Evolutionary conservation across 805 yeast species (phyloP), one percentile per base, ranked within the genome.

Genomic region (Cyberlindnera nakhonratchasimensis): DNA sequence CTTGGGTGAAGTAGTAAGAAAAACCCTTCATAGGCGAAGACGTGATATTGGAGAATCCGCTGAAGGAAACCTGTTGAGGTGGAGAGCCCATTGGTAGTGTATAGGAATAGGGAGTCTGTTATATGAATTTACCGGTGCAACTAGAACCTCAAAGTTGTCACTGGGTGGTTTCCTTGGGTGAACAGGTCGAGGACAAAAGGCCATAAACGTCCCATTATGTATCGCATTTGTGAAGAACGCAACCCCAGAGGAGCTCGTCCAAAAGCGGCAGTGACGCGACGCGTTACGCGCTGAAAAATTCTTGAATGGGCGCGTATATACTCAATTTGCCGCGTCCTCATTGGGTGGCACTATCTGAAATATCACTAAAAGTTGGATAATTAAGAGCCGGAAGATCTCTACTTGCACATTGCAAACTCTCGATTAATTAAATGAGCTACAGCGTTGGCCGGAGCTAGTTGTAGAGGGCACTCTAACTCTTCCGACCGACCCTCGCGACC

Each of bases 1-100:
- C 46, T 26, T 38, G 39, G 28, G 34, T 21, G 29, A 48, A 48
- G 48, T 48, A 48, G 47, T 42, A 48, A 18, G 32, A 30, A 46
- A 45, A 48, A 12, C 52, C 52, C 34, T 45, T 48, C 48, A 48
- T 45, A 13, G 52, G 52, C n/a, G 52, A 48, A 13, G 48, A 44
- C 11, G 48, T 31, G 19, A 46, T 28, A 30, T 21, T 33, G 13
- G 37, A 21, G 36, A 40, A 37, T n/a, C 40, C 39, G 13, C 22
- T 24, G 34, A 22, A 41, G 22, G 48, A 25, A 10, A 29, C n/a
- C 13, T 23, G 30, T 16, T 24, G 33, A 9, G 43, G 37, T 10
- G 51, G 51, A 7, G 51, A 43, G 34, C 46, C 44, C 51, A 47
- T 47, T 12, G n/a, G n/a, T n/a, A n/a, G 36, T 36, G 19, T 32